Evolutionary conservation across 441 rosid species (phyloP).

Genomic region (Gossypium schwendimanii): DNA sequence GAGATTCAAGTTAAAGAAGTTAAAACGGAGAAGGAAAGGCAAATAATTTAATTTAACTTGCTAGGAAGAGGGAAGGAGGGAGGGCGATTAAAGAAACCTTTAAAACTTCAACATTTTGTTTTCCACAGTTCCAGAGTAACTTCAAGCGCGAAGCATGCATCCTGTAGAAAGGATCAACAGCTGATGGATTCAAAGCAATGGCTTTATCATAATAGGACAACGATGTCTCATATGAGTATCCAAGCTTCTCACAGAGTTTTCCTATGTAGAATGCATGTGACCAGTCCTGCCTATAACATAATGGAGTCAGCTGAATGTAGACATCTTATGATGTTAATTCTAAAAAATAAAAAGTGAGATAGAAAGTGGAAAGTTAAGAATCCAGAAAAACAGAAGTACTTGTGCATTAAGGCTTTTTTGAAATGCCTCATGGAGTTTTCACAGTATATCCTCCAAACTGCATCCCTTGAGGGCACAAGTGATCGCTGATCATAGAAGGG

Average conservation of each 20-base stretch:
- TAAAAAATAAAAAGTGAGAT: conserved; percentile 7
- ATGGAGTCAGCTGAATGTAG: conserved; percentile 12
- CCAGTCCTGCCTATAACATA: conserved; percentile 82
- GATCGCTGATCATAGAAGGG: conserved; percentile 91
- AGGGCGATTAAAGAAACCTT: conserved; percentile 43
- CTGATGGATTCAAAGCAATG: conserved; percentile 70
- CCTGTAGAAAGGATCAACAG: conserved; percentile 95
- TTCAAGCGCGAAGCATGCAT: conserved; percentile 97
- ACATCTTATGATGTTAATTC: conserved; percentile 16
- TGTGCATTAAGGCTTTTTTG: conserved; percentile 76
- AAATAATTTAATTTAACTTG: neutral
- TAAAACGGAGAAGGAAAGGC: conserved; percentile 4
- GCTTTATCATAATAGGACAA: conserved; percentile 79
- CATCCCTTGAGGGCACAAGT: conserved; percentile 72
- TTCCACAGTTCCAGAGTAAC: conserved; percentile 67
- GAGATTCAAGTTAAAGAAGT: neutral
- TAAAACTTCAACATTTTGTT: conserved; percentile 58
- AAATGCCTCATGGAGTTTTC: conserved; percentile 89
- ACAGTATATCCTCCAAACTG: conserved; percentile 66
- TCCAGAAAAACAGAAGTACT: conserved; percentile 36
- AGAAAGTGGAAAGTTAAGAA: conserved; percentile 11
- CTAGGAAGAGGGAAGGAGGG: conserved; percentile 5
- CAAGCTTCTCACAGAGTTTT: conserved; percentile 93
- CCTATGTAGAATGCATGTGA: conserved; percentile 97
- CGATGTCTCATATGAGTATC: conserved; percentile 52